Evolutionary conservation across 176 grass and related monocot species (phyloP).

Genomic region (Coix lacrymajobi): DNA sequence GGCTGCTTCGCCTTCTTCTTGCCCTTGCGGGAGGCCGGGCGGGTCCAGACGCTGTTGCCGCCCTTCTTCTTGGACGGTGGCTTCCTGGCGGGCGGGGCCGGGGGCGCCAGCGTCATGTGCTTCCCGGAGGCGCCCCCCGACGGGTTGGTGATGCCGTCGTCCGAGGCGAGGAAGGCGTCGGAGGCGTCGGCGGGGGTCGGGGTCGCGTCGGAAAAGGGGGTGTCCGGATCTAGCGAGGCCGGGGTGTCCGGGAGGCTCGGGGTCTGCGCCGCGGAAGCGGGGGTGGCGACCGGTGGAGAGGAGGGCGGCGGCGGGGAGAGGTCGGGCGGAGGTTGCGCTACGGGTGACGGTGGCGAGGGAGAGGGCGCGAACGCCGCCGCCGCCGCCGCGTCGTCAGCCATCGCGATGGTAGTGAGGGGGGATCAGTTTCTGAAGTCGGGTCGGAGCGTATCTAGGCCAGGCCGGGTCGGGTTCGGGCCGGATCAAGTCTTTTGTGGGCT

Average conservation of each 20-base stretch:
- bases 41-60: conserved; percentile 72
- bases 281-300: conserved; percentile 5
- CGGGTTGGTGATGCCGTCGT: conserved; percentile 44
- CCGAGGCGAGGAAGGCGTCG: conserved; percentile 7
- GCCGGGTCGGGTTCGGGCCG: too few species aligned
- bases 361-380: not conserved
- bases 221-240: conserved; percentile 30
- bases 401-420: not conserved
- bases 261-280: conserved; percentile 10
- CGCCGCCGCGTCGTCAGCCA: conserved; percentile 1
- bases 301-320: not conserved
- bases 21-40: conserved; percentile 66
- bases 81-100: conserved; percentile 53
- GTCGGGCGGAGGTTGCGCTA: not conserved
- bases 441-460: too few species aligned
- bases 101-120: conserved; percentile 33
- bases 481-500: too few species aligned
- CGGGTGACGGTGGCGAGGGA: not conserved
- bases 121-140: conserved; percentile 13
- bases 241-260: conserved; percentile 36
- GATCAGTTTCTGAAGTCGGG: not conserved
- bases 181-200: conserved; percentile 28
- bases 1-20: conserved; percentile 72
- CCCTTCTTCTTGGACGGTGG: conserved; percentile 62
- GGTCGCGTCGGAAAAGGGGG: conserved; percentile 27